phyloP scores from a whole-genome alignment of 2,329 filamentous ascomycete genomes.

The Fusarium denticulatum region DNA sequence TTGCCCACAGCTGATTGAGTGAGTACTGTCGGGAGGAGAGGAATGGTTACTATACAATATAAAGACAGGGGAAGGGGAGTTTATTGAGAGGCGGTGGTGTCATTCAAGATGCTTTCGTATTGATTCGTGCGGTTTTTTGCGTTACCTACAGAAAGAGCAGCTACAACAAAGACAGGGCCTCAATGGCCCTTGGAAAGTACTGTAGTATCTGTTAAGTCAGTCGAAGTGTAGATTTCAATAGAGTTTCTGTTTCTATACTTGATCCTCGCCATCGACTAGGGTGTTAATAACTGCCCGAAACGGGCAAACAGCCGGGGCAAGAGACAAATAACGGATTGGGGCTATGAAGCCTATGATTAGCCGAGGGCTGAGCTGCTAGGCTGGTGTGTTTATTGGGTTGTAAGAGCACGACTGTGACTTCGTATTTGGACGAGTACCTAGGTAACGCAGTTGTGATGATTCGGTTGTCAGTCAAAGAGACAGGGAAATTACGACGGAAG shows the following conservation, averaged over 20 bases:
- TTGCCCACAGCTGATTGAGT: slow-evolving; percentile 30
- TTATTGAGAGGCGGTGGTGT: neutral
- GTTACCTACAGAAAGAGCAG: neutral
- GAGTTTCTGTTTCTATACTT: neutral
- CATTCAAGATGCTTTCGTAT: slow-evolving; percentile 5
- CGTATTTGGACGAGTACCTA: neutral
- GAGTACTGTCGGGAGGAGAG: neutral
- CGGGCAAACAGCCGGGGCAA: neutral
- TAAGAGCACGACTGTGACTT: neutral
- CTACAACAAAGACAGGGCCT: neutral
- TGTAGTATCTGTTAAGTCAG: neutral
- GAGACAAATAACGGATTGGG: neutral
- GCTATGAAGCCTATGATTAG: slow-evolving; percentile 27
- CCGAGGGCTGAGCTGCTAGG: slow-evolving; percentile 31
- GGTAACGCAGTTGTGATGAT: neutral
- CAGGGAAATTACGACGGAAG: neutral
- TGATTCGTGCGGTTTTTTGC: slow-evolving; percentile 15
- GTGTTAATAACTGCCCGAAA: neutral
- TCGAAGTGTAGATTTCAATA: neutral
- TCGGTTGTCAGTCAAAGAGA: neutral
- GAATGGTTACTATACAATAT: neutral
- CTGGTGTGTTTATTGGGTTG: neutral
- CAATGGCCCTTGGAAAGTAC: neutral
- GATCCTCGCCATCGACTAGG: neutral
- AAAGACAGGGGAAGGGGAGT: neutral